Conservation (phyloP, 352 stramenopile genomes). For the Globisporangium cylindrosporum region DNA sequence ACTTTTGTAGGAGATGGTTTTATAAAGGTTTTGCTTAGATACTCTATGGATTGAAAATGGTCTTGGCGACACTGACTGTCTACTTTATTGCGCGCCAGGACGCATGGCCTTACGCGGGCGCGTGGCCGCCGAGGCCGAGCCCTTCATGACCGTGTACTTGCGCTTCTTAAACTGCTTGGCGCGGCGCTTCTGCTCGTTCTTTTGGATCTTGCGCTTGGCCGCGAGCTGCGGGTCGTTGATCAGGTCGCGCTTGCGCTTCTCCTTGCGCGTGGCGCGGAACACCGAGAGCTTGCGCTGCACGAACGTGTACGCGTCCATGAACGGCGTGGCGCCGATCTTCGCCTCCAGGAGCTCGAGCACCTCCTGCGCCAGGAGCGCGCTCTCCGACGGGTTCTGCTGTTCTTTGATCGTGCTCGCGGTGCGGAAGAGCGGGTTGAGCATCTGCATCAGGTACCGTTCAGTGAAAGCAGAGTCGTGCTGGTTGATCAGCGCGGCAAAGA, state of each 20-base stretch:
- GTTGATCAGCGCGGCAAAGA: constrained; percentile 81
- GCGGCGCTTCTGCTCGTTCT: constrained; percentile 81
- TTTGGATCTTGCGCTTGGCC: constrained; percentile 78
- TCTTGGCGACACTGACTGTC: not conserved
- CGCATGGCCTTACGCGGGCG: constrained; percentile 56
- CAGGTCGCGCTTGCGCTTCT: constrained; percentile 76
- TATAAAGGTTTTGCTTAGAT: not conserved
- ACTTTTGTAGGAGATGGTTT: not conserved
- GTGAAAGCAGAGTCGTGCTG: constrained; percentile 47
- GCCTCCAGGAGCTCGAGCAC: constrained; percentile 84
- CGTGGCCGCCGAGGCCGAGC: constrained; percentile 57
- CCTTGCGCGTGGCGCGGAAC: constrained; percentile 67
- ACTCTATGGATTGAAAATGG: constrained; percentile 12
- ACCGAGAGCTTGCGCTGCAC: constrained; percentile 79
- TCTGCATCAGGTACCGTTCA: constrained; percentile 63
- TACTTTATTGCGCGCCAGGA: constrained; percentile 51
- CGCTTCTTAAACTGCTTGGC: constrained; percentile 87
- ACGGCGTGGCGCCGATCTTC: constrained; percentile 67
- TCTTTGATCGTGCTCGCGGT: constrained; percentile 53
- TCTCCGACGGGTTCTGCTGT: constrained; percentile 45
- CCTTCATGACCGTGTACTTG: constrained; percentile 86
- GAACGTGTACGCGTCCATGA: constrained; percentile 81
- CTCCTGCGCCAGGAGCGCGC: constrained; percentile 70
- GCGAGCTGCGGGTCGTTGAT: constrained; percentile 72
- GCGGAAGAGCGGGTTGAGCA: constrained; percentile 85